Evolutionary conservation across 352 stramenopile genomes (phyloP).

Genomic region (Phytophthora macrochlamydospora): DNA sequence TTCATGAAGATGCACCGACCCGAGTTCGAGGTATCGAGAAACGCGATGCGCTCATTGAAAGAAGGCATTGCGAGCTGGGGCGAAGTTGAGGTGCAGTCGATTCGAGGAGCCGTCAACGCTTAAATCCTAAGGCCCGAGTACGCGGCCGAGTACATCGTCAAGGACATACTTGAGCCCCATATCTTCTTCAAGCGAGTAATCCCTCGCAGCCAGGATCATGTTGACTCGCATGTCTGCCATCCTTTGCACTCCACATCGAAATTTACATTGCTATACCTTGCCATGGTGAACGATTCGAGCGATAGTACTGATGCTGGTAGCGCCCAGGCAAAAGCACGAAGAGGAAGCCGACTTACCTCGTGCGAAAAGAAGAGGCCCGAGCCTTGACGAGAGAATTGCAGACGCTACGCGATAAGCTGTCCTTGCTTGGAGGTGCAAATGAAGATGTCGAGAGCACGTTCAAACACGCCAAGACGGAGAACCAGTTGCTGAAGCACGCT

Average conservation of each 20-base stretch:
- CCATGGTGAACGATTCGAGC: too few species aligned
- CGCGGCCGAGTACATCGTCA: too few species aligned
- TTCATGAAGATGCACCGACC: conserved; percentile 27
- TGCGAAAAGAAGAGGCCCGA: conserved; percentile 14
- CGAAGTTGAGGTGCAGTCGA: conserved; percentile 37
- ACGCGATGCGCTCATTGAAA: conserved; percentile 27
- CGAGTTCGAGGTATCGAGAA: conserved; percentile 24
- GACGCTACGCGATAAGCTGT: conserved; percentile 6
- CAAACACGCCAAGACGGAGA: not conserved
- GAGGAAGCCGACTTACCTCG: conserved; percentile 15
- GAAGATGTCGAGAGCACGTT: conserved; percentile 1
- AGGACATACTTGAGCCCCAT: too few species aligned
- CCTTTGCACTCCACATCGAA: too few species aligned
- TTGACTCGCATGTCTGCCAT: too few species aligned
- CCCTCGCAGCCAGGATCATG: too few species aligned
- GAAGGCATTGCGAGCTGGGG: conserved; percentile 40
- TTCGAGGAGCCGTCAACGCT: conserved; percentile 34
- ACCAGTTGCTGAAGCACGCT: conserved; percentile 1
- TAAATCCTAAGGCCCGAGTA: not conserved
- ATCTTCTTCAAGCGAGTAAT: too few species aligned
- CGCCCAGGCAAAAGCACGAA: not conserved
- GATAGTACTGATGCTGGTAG: not conserved
- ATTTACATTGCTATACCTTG: too few species aligned
- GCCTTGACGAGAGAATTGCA: conserved; percentile 6
- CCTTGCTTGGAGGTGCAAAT: conserved; percentile 3